Base-by-base conservation (phyloP, 176 grass and related monocot genomes). In the Eleusine indica region DNA sequence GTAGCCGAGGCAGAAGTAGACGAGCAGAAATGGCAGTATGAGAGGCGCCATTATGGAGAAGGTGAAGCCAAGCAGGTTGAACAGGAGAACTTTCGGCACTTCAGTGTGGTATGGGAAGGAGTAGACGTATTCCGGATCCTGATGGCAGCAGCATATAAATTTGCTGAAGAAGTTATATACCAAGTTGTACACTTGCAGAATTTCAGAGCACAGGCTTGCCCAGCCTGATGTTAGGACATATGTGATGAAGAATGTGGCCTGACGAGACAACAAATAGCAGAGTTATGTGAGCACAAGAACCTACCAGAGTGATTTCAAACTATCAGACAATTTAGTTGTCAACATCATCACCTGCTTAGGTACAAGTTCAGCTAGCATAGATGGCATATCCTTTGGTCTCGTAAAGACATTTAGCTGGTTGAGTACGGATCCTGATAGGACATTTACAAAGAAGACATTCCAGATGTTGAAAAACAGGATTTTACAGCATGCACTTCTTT, bases 211-310 rank as follows among this genome's bases (percentile, higher is more conserved):
- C 19, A 98, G 84, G 65, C 96, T 91, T 63, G 91, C 87, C 96
- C 96, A 98, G 28, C 96, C 93, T 76, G 89, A 93, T 51, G 96
- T 93, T 22, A 98, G 85, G 56, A 98, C 96, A 62, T 98, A 93
- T 8, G 96, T 98, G 67, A 98, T 98, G 85, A 98, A 98, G 77
- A 98, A 95, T 44, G 96, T 98, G 62, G 96, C 93, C 96, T 98
- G 95, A 15, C 39, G 16, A 84, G 67, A 32, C 2, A 41, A 74
- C 11, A 54, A 56, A 82, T 0, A 41, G 53, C 56, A 29, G 41
- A 15, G 13, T 29, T 38, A 29, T 14, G 74, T 25, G 13, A 21
- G 32, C 6, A 8, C 2, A 81, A 52, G 6, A 48, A 57, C 8
- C 12, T 17, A 16, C 47, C 48, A 68, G 13, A 22, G 10, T 61